phyloP scores from a whole-genome alignment of 371 early-diverging fungal genomes.

The Mucor velutinosus region DNA sequence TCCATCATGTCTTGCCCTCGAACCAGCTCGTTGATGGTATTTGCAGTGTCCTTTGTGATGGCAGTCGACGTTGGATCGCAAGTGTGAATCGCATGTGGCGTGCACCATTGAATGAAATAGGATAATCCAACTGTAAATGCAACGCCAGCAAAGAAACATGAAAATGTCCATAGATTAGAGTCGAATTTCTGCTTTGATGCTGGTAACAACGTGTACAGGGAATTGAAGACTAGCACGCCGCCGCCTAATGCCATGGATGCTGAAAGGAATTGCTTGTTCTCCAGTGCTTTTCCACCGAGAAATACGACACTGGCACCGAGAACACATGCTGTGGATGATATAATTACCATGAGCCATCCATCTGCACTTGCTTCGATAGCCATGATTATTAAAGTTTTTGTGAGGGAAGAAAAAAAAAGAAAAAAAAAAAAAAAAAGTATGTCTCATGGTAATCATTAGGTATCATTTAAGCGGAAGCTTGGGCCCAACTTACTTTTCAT shows the following conservation, averaged over 20 bases:
- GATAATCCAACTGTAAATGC: constrained; percentile 16
- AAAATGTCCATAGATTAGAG: constrained; percentile 11
- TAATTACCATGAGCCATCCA: constrained; percentile 28
- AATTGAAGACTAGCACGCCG: constrained; percentile 30
- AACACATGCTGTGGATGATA: constrained; percentile 29
- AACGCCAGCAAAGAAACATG: constrained; percentile 28
- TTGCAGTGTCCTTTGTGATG: background rate
- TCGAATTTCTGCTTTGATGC: constrained; percentile 23
- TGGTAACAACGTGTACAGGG: constrained; percentile 30
- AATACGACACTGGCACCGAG: constrained; percentile 29
- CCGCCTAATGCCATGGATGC: constrained; percentile 31
- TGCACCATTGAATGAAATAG: constrained; percentile 15
- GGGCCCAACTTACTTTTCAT: background rate
- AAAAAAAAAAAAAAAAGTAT: background rate
- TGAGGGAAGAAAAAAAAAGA: background rate
- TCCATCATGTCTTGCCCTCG: background rate
- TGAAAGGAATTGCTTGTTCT: constrained; percentile 23
- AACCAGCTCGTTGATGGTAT: background rate
- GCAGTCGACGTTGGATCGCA: constrained; percentile 12
- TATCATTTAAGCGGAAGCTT: background rate
- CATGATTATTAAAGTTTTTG: background rate
- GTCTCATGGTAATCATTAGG: background rate
- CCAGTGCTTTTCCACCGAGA: constrained; percentile 12
- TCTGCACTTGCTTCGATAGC: constrained; percentile 1
- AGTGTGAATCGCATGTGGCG: constrained; percentile 30